Base-by-base conservation (phyloP, 192 early-diverging fungal genomes). In the Coemansia pectinata region DNA sequence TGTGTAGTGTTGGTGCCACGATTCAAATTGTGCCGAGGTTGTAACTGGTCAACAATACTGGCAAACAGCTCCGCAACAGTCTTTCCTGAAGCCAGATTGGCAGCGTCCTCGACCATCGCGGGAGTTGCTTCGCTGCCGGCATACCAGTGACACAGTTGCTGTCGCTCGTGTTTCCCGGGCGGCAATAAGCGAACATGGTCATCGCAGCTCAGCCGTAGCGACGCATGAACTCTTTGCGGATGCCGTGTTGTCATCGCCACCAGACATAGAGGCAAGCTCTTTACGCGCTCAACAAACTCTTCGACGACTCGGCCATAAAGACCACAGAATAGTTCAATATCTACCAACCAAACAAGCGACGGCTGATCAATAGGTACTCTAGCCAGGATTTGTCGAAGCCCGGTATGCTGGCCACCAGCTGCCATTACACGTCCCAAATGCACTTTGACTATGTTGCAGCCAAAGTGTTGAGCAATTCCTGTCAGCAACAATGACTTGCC, bases 241-340 rank as follows among this genome's bases (percentile, higher is more conserved):
- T 25, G 52, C 41, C 71, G 68, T 38, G 83, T 87, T 61, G 69
- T 89, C 87, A 71, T 77, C n/a, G 38, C 75, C 15, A 45, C 74
- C 17, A 65, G 42, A 14, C 86, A 83, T 17, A 9, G 10, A 2
- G 60, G 79, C 33, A 67, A 71, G 33, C 34, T 21, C 2, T 31
- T 55, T 8, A 47, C 29, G 8, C 23, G n/a, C 5, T 41, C 47
- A 9, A 66, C 34, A 76, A 83, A 73, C 39, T 41, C 62, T 5
- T 66, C 62, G 1, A 79, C 77, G 1, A 75, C 77, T 2, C 72
- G 53, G 14, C 77, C 69, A 31, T 75, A 72, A 0, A 73, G 45
- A 0, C 79, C 79, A 4, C 69, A 34, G 44, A 82, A 69, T 8
- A 82, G 62, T 42, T 85, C 78, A 2, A 73, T 31, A 27, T 85